These are phyloP conservation scores for Hylodesmum podocarpum DNA, from an alignment of 306 rosid species.

Conservation along the genomic window DNA sequence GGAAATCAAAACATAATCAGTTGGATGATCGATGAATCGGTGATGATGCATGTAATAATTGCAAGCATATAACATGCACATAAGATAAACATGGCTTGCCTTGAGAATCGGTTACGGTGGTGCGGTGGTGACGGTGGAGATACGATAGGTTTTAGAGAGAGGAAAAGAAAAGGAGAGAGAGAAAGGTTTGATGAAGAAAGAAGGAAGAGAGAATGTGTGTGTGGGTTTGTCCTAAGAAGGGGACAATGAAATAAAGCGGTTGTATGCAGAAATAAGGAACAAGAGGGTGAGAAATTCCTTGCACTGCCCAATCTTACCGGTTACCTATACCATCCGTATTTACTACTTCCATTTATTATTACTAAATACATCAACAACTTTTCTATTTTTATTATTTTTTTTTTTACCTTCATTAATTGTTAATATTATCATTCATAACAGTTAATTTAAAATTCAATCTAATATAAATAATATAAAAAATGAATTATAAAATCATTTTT, in stretches of 20 bases:
- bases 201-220: neutral
- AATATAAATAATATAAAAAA: too few species aligned
- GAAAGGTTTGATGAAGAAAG: too few species aligned
- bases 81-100: slow-evolving; percentile 29
- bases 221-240: slow-evolving; percentile 9
- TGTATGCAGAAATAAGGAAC: slow-evolving; percentile 38
- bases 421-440: too few species aligned
- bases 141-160: neutral
- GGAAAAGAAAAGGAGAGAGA: neutral
- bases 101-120: slow-evolving; percentile 21
- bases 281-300: slow-evolving; percentile 50
- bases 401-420: neutral
- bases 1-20: neutral
- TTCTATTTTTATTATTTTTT: neutral
- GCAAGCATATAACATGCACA: neutral
- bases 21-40: slow-evolving; percentile 8
- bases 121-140: slow-evolving; percentile 27
- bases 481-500: too few species aligned
- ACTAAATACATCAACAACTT: neutral
- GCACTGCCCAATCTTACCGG: slow-evolving; percentile 37
- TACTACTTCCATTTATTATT: neutral
- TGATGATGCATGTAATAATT: neutral
- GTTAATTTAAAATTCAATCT: too few species aligned
- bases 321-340: slow-evolving; percentile 40
- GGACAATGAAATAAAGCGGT: slow-evolving; percentile 47